Base-by-base conservation (phyloP, 2,329 filamentous ascomycete species). In the Paecilomyces sp. region DNA sequence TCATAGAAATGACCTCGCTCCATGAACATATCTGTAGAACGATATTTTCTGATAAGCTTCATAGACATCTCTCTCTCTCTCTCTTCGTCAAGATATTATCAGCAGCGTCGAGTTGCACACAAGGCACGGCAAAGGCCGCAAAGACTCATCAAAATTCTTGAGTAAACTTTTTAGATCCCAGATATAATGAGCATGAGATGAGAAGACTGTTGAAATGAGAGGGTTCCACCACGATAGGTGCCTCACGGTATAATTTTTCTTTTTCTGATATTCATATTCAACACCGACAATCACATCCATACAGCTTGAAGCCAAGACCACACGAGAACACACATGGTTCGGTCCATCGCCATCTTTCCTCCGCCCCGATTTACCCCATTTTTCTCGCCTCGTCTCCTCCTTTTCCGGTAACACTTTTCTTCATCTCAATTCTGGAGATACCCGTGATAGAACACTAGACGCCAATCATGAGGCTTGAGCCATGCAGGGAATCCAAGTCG, bases 391-490 rank as follows among this genome's bases (percentile, higher is more conserved):
- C 68, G 62, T 71, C 67, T 72, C 67, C 67, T 68, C 67, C 68
- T 67, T 63, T 69, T 65, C 70, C 69, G 68, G 70, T 65, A 67
- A 67, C 67, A 70, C 66, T 65, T 68, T 67, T 67, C 63, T 65
- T 69, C 67, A 67, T 66, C 63, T 65, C 68, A 65, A 70, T 67
- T 66, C 62, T 69, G 66, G 71, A 72, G 66, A 71, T 71, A 72
- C 67, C 67, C 66, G 64, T 66, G 65, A 69, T 68, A 72, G 69
- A 73, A 71, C 65, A 75, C 71, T 70, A 67, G 73, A 76, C 74
- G 75, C 74, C 74, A 72, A 72, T 74, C 72, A 68, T 75, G 70
- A 76, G 70, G 72, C 68, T 68, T 72, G 67, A 72, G 65, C 64
- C 65, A 64, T 72, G 66, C 64, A 63, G 66, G 66, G 68, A 64